Conservation (phyloP, 176 grass and related monocot genomes). For the Thalia dealbata region DNA sequence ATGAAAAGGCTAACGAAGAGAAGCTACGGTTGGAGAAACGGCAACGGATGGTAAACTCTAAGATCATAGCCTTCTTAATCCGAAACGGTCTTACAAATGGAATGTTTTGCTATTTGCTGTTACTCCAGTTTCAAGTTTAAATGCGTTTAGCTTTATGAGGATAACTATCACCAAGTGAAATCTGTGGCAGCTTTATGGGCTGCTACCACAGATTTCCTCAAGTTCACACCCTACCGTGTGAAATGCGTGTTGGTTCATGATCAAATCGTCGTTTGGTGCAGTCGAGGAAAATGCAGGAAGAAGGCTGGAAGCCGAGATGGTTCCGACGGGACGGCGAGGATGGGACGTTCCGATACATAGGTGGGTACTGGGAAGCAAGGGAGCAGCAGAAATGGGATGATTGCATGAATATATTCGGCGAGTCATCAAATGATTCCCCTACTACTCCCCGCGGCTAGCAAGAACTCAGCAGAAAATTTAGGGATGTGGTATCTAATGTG, state of each 20-base stretch:
- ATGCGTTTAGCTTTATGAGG: too few species aligned
- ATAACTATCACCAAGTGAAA: neutral
- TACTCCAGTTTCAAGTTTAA: neutral
- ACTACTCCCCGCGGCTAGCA: neutral
- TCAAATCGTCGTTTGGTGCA: constrained; percentile 7
- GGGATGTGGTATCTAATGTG: neutral
- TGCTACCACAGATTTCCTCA: neutral
- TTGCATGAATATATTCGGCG: constrained; percentile 48
- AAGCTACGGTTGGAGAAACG: constrained; percentile 13
- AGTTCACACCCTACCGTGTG: too few species aligned
- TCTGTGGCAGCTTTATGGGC: too few species aligned
- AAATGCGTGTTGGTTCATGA: neutral
- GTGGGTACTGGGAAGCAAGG: constrained; percentile 78
- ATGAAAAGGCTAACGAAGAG: constrained; percentile 16
- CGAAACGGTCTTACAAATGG: neutral
- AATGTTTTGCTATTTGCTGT: neutral
- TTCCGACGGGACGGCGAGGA: constrained; percentile 32
- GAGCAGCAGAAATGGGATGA: constrained; percentile 35
- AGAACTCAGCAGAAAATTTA: neutral
- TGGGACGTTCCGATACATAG: constrained; percentile 33
- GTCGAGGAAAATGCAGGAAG: constrained; percentile 59
- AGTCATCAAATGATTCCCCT: constrained; percentile 8
- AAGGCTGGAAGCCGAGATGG: constrained; percentile 70
- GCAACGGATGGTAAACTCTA: constrained; percentile 15
- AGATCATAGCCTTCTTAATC: too few species aligned